Evolutionary conservation across 1,284 basidiomycete species (phyloP), one percentile per base, ranked within the genome.

Genomic region (Cystobasidium slooffiae): DNA sequence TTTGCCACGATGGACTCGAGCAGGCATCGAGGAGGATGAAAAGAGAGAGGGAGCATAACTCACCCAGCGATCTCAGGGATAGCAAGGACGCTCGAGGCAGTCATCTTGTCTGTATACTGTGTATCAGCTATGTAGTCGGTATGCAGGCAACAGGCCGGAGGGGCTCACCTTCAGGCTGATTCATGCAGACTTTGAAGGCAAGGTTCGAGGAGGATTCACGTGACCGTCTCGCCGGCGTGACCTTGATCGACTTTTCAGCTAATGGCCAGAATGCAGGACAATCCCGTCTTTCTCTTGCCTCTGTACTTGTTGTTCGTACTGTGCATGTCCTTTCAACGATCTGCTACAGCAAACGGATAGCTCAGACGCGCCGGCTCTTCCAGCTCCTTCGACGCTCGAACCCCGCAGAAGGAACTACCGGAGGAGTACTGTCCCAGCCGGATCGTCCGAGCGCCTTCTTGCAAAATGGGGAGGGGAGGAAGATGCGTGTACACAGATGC

Each of bases 51-150:
- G 31, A 31, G 31, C 31, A 31, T 31, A 14, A 56, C 66, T 59
- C 55, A 68, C 66, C 66, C 66, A 20, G 51, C 66, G 52, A 68
- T 68, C 52, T 68, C 66, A 43, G 66, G 66, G 41, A 68, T 59
- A 16, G 49, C 66, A n/a, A 68, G 66, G 10, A 41, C 52, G 43
- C 53, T 20, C 31, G 37, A n/a, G 10, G 66, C 39, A n/a, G 52
- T 18, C 66, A 68, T 68, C 9, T n/a, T 16, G 47, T 39, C 9
- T 14, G 44, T n/a, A 6, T 18, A 2, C 14, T 56, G 43, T 65
- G 62, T 14, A n/a, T 49, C 2, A 55, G 18, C 37, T 44, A 53
- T 59, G 6, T 2, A 16, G 10, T 6, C 10, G 37, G 37, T 18
- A 24, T 1, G 24, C 12, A 7, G 31, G 41, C 24, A 12, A 20